Percentiles rank a stretch among this genome's conserved stretches.
These are phyloP conservation scores for Debaryomycetaceae sp. DNA, from an alignment of 1,139 yeast genomes.

Conservation along the genomic window DNA sequence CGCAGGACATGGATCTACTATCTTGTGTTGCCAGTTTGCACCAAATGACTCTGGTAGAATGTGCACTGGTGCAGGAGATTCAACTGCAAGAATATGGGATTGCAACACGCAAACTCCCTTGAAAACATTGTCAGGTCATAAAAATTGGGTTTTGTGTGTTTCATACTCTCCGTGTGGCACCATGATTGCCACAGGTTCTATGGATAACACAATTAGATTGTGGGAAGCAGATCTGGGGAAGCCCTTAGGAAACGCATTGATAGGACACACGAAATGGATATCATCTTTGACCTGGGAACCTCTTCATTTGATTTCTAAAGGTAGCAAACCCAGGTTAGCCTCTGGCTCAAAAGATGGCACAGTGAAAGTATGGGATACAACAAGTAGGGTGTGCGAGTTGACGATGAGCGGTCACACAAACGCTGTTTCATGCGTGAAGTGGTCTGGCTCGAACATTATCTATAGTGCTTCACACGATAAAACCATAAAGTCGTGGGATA, in stretches of 20 bases:
- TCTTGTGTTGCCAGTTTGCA: conserved; percentile 88
- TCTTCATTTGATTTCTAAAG: conserved; percentile 67
- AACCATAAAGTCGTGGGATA: conserved; percentile 90
- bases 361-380: conserved; percentile 84
- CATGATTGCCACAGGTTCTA: conserved; percentile 90
- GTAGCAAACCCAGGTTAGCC: conserved; percentile 67
- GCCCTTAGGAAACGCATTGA: conserved; percentile 66
- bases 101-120: conserved; percentile 92
- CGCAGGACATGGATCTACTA: conserved; percentile 93
- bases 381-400: conserved; percentile 60
- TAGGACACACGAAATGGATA: conserved; percentile 88
- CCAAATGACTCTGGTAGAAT: conserved; percentile 83
- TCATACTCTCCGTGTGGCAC: conserved; percentile 92
- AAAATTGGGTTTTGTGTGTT: conserved; percentile 94
- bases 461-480: conserved; percentile 95
- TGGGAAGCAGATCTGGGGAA: conserved; percentile 84
- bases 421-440: conserved; percentile 88
- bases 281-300: conserved; percentile 95
- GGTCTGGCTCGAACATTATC: conserved; percentile 89
- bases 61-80: conserved; percentile 97
- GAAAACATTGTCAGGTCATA: conserved; percentile 76
- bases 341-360: conserved; percentile 94
- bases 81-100: conserved; percentile 98
- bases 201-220: conserved; percentile 84
- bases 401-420: conserved; percentile 87